A percentile compares a stretch with the other conserved stretches of the same genome.
These are phyloP conservation scores for Cyberlindnera misumaiensis DNA, from an alignment of 805 yeast species.

Conservation along the genomic window DNA sequence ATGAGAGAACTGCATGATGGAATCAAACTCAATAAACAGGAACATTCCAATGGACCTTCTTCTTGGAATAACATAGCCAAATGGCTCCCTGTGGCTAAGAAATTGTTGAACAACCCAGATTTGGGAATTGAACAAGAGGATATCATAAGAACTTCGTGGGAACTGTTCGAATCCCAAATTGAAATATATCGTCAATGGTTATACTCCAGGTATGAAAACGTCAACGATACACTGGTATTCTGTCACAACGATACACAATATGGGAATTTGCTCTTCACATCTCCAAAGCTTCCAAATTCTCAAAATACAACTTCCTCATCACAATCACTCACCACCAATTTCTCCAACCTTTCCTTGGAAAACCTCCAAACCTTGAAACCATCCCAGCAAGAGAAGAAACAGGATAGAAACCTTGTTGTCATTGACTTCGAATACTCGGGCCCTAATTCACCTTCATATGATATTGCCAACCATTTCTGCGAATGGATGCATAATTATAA, in stretches of 20 bases:
- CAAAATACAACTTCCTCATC: conserved; percentile 1
- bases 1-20: conserved; percentile 92
- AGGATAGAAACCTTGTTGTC: conserved; percentile 75
- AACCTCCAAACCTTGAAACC: conserved; percentile 26
- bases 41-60: conserved; percentile 53
- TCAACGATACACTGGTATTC: conserved; percentile 55
- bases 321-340: conserved; percentile 8
- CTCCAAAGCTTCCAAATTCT: conserved; percentile 34
- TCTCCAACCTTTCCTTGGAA: conserved; percentile 21
- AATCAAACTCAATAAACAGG: conserved; percentile 54
- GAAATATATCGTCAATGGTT: conserved; percentile 59
- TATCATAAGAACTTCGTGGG: conserved; percentile 41
- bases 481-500: conserved; percentile 98
- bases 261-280: conserved; percentile 71
- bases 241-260: conserved; percentile 97
- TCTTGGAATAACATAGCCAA: conserved; percentile 63
- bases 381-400: conserved; percentile 32
- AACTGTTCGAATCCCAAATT: conserved; percentile 41
- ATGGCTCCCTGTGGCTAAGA: conserved; percentile 53
- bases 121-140: conserved; percentile 29
- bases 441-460: conserved; percentile 81
- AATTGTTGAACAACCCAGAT: conserved; percentile 34
- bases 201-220: conserved; percentile 37
- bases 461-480: conserved; percentile 85
- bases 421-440: conserved; percentile 97